Conservation (phyloP, 2,329 filamentous ascomycete genomes). For the Colletotrichum lentis region DNA sequence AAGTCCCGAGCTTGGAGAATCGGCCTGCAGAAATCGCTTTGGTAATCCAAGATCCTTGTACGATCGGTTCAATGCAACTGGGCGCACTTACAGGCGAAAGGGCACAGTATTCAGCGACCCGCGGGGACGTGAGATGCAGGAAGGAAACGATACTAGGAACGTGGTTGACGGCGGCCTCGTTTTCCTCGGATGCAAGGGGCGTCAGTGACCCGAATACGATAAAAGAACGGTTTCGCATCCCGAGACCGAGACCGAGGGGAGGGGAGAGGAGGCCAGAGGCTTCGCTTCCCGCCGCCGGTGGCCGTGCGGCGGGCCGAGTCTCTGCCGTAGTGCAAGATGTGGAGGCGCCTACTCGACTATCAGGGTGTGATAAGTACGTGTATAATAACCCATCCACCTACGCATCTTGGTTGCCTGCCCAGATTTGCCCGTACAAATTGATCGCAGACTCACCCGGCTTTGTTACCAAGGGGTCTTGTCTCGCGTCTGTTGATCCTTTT, state of each 20-base stretch:
- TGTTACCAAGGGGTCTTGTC: not conserved
- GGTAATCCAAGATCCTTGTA: not conserved
- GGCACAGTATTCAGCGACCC: conserved; percentile 14
- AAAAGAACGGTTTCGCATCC: conserved; percentile 18
- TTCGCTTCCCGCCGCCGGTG: not conserved
- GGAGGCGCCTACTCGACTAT: not conserved
- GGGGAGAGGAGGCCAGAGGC: not conserved
- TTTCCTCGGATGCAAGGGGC: conserved; percentile 33
- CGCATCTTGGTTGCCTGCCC: not conserved
- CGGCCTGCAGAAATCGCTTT: conserved; percentile 5
- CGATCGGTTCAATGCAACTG: conserved; percentile 2
- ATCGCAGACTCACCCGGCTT: not conserved
- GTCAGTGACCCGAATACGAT: conserved; percentile 31
- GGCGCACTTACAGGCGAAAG: conserved; percentile 12
- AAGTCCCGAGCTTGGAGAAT: not conserved
- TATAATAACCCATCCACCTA: not conserved
- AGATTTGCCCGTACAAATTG: not conserved
- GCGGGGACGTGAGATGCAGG: conserved; percentile 21
- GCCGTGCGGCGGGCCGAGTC: conserved; percentile 8
- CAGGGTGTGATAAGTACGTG: not conserved
- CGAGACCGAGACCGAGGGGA: not conserved
- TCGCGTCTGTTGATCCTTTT: conserved; percentile 27
- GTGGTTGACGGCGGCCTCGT: conserved; percentile 36
- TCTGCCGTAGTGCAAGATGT: not conserved
- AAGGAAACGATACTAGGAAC: conserved; percentile 22